Evolutionary conservation across 108 stramenopile genomes (phyloP), one percentile per base, ranked within the genome.

Genomic region (Cyclotella atomus): DNA sequence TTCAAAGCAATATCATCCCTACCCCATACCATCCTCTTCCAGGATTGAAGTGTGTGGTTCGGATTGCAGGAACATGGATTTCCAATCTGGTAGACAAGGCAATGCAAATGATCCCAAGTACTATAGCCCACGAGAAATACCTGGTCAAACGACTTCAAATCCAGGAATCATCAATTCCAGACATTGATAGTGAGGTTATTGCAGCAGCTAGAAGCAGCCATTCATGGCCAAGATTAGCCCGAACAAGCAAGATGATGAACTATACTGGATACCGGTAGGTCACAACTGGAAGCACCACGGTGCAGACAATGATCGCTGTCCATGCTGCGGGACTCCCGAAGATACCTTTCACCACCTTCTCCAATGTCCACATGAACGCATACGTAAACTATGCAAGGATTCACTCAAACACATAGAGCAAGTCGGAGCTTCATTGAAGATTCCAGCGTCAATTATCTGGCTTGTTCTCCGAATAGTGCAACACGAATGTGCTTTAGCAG

Each of bases 201-300:
- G 47, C 16, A n/a, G 47, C 47, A n/a, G 47, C n/a, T n/a, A 10
- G 47, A 19, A 10, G n/a, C n/a, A 17, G 4, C 4, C 47, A 49
- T 4, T 17, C 9, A 4, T 49, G 47, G 47, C 9, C 16, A 4
- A 9, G n/a, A 4, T 17, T 4, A 19, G 47, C 47, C 4, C 9
- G 47, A 49, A 56, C 55, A 56, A 15, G 25, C 3, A 56, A 56
- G 29, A 24, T 56, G 25, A 25, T 56, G 55, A 4, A 28, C 7
- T 2, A n/a, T n/a, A 27, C 3, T 56, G 55, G 55, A 21, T 56
- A 25, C 55, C 55, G 28, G 55, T 56, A n/a, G 55, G 55, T 4
- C 23, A 28, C 3, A 25, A 56, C 17, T 56, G 55, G 55, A 28
- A 4, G 7, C 55, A 56, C 16, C 25, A 56, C 28, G 55, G 55